Evolutionary conservation across 441 rosid species (phyloP).

Genomic region (Aleurites moluccanus): DNA sequence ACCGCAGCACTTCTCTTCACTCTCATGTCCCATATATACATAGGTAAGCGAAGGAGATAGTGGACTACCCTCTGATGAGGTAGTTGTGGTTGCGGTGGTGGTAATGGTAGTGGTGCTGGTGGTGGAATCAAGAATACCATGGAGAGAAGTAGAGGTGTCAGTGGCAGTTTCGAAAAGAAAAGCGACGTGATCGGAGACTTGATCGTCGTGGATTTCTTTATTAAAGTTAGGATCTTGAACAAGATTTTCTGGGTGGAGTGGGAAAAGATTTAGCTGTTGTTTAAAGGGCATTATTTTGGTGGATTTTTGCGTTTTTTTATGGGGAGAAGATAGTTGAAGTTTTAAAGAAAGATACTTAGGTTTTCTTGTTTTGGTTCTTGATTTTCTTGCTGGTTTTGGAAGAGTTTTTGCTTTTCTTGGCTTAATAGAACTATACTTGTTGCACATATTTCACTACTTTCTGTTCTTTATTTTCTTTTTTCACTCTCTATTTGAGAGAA

Average conservation of each 20-base stretch:
- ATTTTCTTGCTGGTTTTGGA: slow-evolving; percentile 38
- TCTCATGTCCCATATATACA: slow-evolving; percentile 17
- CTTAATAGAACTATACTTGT: slow-evolving; percentile 14
- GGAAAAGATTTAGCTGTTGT: slow-evolving; percentile 36
- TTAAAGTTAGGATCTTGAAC: slow-evolving; percentile 21
- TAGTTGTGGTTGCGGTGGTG: slow-evolving; percentile 19
- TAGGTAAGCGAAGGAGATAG: slow-evolving; percentile 34
- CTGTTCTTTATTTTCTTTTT: background rate
- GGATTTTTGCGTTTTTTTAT: slow-evolving; percentile 15
- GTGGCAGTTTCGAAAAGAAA: slow-evolving; percentile 55
- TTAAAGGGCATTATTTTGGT: slow-evolving; percentile 6
- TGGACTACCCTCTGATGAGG: slow-evolving; percentile 33
- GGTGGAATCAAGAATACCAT: slow-evolving; percentile 53
- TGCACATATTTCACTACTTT: slow-evolving; percentile 23
- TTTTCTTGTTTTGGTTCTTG: slow-evolving; percentile 55
- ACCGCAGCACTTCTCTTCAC: background rate
- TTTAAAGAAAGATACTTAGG: slow-evolving; percentile 64
- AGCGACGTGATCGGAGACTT: slow-evolving; percentile 30
- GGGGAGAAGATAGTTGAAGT: slow-evolving; percentile 33
- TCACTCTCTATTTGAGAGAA: background rate
- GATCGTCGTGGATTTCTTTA: slow-evolving; percentile 38
- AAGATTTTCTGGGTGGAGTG: slow-evolving; percentile 42
- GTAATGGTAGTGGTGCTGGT: slow-evolving; percentile 19
- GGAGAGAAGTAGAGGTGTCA: slow-evolving; percentile 53
- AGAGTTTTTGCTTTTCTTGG: slow-evolving; percentile 25